Percentiles rank a stretch among this genome's conserved stretches.
These are phyloP conservation scores for Suillus placidus DNA, from an alignment of 768 basidiomycete genomes.

Conservation along the genomic window DNA sequence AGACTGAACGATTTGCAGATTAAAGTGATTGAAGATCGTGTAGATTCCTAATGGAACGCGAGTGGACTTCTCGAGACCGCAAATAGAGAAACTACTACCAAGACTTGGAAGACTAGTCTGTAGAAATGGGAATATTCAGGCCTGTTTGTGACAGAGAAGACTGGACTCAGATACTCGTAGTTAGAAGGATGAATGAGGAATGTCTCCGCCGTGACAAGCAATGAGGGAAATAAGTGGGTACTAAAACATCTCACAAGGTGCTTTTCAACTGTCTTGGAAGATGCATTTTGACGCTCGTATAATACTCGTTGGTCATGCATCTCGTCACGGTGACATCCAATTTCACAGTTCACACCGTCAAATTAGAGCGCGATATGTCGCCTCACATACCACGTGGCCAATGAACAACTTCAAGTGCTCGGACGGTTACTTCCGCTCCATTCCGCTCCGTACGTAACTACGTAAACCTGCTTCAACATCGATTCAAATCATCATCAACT, in stretches of 20 bases:
- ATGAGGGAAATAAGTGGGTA: slow-evolving; percentile 5
- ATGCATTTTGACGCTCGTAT: slow-evolving; percentile 11
- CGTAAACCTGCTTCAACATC: slow-evolving; percentile 3
- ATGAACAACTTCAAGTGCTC: slow-evolving; percentile 3
- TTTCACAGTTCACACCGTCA: slow-evolving; percentile 31
- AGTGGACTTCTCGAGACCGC: slow-evolving; percentile 21
- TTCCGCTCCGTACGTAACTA: slow-evolving; percentile 14
- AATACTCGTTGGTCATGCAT: slow-evolving; percentile 25
- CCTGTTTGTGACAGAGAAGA: slow-evolving; percentile 16
- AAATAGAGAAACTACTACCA: slow-evolving; percentile 22
- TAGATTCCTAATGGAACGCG: slow-evolving; percentile 16
- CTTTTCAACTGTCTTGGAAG: slow-evolving; percentile 27
- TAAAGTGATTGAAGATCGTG: slow-evolving; percentile 22
- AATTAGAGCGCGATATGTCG: slow-evolving; percentile 22
- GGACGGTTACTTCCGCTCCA: slow-evolving; percentile 10
- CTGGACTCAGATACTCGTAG: slow-evolving; percentile 5
- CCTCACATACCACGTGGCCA: slow-evolving; percentile 29
- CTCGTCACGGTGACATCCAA: slow-evolving; percentile 31
- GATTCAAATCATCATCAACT: not conserved
- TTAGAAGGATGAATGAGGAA: not conserved
- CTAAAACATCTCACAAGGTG: slow-evolving; percentile 6
- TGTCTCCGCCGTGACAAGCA: slow-evolving; percentile 11
- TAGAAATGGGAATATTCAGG: slow-evolving; percentile 14
- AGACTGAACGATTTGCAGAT: slow-evolving; percentile 34
- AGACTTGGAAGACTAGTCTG: slow-evolving; percentile 11